Evolutionary conservation across 768 basidiomycete species (phyloP).

Genomic region (Tylopilus felleus): DNA sequence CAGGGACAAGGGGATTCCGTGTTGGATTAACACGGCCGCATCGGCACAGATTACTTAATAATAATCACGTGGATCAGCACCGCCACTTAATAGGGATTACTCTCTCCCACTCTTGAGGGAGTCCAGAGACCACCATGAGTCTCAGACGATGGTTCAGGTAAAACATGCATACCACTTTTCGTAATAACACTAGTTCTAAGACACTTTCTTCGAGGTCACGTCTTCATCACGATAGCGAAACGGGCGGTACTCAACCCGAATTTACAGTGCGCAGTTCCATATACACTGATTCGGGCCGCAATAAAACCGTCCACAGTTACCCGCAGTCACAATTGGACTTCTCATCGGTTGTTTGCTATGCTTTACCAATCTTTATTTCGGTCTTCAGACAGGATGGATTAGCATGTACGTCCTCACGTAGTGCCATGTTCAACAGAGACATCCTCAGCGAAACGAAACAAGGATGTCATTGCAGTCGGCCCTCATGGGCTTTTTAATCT

Average conservation of each 20-base stretch:
- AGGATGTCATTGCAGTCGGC: slow-evolving; percentile 98
- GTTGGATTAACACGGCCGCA: slow-evolving; percentile 30
- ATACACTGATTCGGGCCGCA: background rate
- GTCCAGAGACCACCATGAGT: slow-evolving; percentile 2
- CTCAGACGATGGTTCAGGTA: slow-evolving; percentile 26
- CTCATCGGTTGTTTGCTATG: slow-evolving; percentile 84
- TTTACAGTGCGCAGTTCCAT: slow-evolving; percentile 27
- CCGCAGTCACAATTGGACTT: slow-evolving; percentile 74
- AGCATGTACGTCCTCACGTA: slow-evolving; percentile 55
- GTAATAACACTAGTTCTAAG: background rate
- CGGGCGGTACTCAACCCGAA: slow-evolving; percentile 17
- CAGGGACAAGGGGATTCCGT: slow-evolving; percentile 37
- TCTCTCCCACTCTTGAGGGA: background rate
- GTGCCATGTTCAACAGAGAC: background rate
- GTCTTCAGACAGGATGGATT: slow-evolving; percentile 88
- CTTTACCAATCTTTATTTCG: slow-evolving; percentile 89
- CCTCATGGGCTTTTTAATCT: slow-evolving; percentile 85
- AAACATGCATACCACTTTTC: background rate
- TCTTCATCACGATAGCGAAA: background rate
- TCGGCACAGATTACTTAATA: slow-evolving; percentile 33
- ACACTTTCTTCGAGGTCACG: slow-evolving; percentile 2
- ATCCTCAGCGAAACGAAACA: slow-evolving; percentile 2
- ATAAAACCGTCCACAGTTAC: slow-evolving; percentile 24
- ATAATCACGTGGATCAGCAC: slow-evolving; percentile 22
- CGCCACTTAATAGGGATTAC: slow-evolving; percentile 1